phyloP scores from a whole-genome alignment of 305 asterid genomes.

The Andrographis paniculata region DNA sequence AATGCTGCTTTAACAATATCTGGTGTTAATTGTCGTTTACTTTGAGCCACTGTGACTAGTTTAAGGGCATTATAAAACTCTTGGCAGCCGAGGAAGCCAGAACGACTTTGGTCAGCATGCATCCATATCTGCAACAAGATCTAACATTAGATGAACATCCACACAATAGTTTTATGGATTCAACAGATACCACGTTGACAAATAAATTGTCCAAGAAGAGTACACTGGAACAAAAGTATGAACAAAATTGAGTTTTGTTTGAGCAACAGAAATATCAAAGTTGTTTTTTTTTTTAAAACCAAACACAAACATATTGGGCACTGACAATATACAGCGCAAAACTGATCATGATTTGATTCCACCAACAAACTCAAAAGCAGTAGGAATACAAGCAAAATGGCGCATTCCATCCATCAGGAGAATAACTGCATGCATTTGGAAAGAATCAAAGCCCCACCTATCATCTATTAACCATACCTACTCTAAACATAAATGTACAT shows the following conservation, averaged over 20 bases:
- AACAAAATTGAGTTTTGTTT: conserved; percentile 1
- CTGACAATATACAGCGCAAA: too few species aligned
- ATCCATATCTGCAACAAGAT: conserved; percentile 72
- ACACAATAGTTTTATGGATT: conserved; percentile 2
- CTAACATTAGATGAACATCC: conserved; percentile 8
- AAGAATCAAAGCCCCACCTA: too few species aligned
- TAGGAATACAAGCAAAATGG: too few species aligned
- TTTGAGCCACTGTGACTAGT: conserved; percentile 97
- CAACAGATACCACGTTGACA: conserved; percentile 1
- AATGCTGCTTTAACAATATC: conserved; percentile 90
- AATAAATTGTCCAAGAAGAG: background rate
- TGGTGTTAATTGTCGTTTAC: conserved; percentile 79
- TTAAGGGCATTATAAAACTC: conserved; percentile 92
- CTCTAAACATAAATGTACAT: background rate
- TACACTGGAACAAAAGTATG: background rate
- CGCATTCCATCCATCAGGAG: too few species aligned
- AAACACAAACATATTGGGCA: too few species aligned
- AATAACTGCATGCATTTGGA: too few species aligned
- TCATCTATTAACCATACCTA: too few species aligned
- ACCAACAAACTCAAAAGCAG: too few species aligned
- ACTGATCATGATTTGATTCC: too few species aligned
- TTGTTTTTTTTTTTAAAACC: too few species aligned
- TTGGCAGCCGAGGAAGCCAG: conserved; percentile 60
- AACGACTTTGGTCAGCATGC: conserved; percentile 61
- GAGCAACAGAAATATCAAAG: conserved; percentile 3